A percentile compares a stretch with the other conserved stretches of the same genome.
Evolutionary conservation across 2,329 filamentous ascomycete species (phyloP).

Genomic region (Endoconidiophora polonica): DNA sequence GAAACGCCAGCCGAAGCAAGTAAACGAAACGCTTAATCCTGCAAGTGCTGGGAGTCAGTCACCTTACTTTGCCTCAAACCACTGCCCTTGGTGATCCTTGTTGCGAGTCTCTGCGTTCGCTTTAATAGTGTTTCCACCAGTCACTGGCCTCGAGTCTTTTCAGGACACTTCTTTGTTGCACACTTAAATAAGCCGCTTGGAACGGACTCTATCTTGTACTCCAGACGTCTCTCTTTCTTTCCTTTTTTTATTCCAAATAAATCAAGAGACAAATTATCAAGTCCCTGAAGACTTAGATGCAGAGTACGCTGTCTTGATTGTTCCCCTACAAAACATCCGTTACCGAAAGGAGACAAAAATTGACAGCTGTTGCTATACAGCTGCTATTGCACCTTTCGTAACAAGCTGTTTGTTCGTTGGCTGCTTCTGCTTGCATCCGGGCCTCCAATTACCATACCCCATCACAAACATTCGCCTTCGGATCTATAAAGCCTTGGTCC

Average conservation of each 20-base stretch:
- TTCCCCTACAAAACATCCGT: background rate
- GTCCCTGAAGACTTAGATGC: background rate
- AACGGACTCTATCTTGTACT: background rate
- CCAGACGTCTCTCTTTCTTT: background rate
- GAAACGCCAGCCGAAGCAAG: too few species aligned
- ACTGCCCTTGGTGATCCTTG: conserved; percentile 3
- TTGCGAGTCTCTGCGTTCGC: background rate
- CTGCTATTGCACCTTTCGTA: background rate
- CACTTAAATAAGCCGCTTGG: conserved; percentile 8
- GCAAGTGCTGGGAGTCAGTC: too few species aligned
- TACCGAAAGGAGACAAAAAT: background rate
- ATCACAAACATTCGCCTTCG: conserved; percentile 1
- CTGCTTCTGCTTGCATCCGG: background rate
- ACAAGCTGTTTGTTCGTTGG: background rate
- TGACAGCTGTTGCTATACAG: background rate
- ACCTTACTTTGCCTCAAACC: background rate
- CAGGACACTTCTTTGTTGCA: conserved; percentile 1
- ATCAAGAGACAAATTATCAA: too few species aligned
- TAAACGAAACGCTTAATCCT: too few species aligned
- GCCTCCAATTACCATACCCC: background rate
- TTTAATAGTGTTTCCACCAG: background rate
- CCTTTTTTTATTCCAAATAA: background rate
- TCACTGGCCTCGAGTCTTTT: background rate
- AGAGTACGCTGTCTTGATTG: background rate
- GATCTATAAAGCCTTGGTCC: conserved; percentile 9